These are phyloP conservation scores for Tagetes patula DNA, from an alignment of 129 eudicot species.

Conservation along the genomic window DNA sequence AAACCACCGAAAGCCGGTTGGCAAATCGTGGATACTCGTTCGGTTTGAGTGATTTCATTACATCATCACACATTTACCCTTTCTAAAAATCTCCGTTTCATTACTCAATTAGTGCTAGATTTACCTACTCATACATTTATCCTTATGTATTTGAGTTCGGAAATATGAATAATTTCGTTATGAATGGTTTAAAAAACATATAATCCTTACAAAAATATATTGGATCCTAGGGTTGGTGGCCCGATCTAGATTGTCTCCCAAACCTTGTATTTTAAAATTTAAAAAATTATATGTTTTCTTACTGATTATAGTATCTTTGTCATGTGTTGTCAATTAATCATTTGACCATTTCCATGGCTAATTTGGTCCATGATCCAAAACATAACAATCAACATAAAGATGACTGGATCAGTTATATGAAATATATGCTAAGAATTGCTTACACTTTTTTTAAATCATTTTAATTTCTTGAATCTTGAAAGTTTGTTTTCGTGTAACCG, in stretches of 20 bases:
- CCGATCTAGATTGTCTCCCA: constrained; percentile 5
- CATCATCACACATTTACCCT: too few relatives aligned
- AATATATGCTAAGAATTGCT: neutral
- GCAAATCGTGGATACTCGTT: too few relatives aligned
- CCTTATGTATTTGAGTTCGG: too few relatives aligned
- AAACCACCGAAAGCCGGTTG: too few relatives aligned
- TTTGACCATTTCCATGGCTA: neutral
- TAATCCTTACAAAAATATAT: neutral
- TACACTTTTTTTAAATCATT: too few relatives aligned
- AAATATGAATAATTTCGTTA: too few relatives aligned
- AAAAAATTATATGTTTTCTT: neutral
- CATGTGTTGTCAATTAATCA: neutral
- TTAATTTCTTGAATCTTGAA: too few relatives aligned
- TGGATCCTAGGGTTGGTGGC: neutral
- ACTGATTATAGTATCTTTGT: neutral
- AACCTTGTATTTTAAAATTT: neutral
- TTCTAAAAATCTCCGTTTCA: too few relatives aligned
- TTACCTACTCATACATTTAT: too few relatives aligned
- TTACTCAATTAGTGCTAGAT: too few relatives aligned
- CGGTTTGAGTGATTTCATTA: too few relatives aligned
- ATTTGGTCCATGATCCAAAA: neutral
- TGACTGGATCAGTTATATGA: neutral
- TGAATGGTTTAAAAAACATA: neutral
- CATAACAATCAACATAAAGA: neutral
- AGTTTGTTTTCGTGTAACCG: too few relatives aligned